Conservation (phyloP, 306 rosid genomes). For the Vicia sativa region DNA sequence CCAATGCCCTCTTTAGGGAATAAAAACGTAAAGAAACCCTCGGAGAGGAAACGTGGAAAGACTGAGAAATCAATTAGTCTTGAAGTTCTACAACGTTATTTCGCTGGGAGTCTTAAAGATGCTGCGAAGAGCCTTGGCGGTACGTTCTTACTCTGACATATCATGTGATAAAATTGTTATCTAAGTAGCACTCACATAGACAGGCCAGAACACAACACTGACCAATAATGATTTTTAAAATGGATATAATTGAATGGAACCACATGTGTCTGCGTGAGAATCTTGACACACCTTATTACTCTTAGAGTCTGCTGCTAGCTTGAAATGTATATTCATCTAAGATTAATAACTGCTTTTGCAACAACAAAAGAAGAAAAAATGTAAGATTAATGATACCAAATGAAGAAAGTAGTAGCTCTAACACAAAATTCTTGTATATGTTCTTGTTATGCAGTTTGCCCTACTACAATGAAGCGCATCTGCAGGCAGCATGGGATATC, state of each 20-base stretch:
- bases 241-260: too few relatives aligned
- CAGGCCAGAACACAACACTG: too few relatives aligned
- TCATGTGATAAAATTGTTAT: background rate
- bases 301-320: slow-evolving; percentile 20
- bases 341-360: background rate
- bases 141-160: slow-evolving; percentile 41
- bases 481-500: slow-evolving; percentile 99
- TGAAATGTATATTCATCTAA: slow-evolving; percentile 15
- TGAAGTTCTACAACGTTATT: slow-evolving; percentile 84
- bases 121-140: slow-evolving; percentile 99
- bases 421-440: slow-evolving; percentile 34
- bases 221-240: too few relatives aligned
- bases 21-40: slow-evolving; percentile 60
- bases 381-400: too few relatives aligned
- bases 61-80: slow-evolving; percentile 93
- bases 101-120: slow-evolving; percentile 97
- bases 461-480: slow-evolving; percentile 97
- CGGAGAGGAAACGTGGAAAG: slow-evolving; percentile 86
- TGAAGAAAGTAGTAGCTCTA: background rate
- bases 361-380: too few relatives aligned
- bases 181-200: too few relatives aligned
- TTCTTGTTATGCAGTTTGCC: slow-evolving; percentile 74
- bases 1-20: slow-evolving; percentile 45
- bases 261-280: too few relatives aligned
- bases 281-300: background rate